Percentiles rank a stretch among this genome's conserved stretches.
Conservation (phyloP, 306 rosid species). For the Clitoria ternatea region DNA sequence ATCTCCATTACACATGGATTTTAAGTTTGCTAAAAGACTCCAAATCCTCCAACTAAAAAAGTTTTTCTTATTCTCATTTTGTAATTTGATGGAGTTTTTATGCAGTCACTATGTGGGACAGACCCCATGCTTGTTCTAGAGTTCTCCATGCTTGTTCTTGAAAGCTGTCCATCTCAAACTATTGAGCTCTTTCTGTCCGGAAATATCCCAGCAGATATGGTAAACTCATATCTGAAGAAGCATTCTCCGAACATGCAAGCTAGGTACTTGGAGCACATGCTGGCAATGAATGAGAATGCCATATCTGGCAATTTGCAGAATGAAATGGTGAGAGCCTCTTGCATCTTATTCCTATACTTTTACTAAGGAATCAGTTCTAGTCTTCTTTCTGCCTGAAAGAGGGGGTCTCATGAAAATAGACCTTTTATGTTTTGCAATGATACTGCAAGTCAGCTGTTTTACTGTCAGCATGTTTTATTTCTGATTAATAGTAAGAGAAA, state of each 20-base stretch:
- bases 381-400: constrained; percentile 18
- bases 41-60: background rate
- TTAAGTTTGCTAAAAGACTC: background rate
- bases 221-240: constrained; percentile 93
- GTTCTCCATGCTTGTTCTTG: constrained; percentile 93
- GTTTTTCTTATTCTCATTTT: constrained; percentile 5
- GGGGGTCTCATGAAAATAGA: constrained; percentile 5
- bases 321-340: constrained; percentile 74
- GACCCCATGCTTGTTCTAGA: constrained; percentile 96
- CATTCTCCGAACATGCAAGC: constrained; percentile 97
- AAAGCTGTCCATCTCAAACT: constrained; percentile 95
- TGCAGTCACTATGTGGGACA: constrained; percentile 88
- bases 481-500: background rate
- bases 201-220: constrained; percentile 95
- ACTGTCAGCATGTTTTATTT: constrained; percentile 3
- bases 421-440: background rate
- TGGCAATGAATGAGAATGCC: constrained; percentile 92
- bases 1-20: background rate
- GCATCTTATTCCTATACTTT: constrained; percentile 22
- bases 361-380: constrained; percentile 1
- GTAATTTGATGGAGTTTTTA: constrained; percentile 35
- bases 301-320: constrained; percentile 91
- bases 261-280: constrained; percentile 91
- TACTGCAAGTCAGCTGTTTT: constrained; percentile 14
- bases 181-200: constrained; percentile 92